These are phyloP conservation scores for Ambrosia trifida DNA, from an alignment of 129 eudicot genomes.

Conservation along the genomic window DNA sequence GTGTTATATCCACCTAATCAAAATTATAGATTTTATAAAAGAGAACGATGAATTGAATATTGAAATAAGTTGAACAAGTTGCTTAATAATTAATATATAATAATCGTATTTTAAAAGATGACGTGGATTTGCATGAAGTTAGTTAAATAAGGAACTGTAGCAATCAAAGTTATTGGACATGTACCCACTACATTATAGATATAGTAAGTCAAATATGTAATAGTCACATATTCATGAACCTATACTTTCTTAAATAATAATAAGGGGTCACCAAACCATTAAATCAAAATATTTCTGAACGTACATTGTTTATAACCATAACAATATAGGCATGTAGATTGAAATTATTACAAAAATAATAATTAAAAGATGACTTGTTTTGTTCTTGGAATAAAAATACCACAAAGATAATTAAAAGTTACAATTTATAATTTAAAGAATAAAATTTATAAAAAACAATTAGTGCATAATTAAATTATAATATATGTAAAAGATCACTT, in stretches of 20 bases:
- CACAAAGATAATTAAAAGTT: background rate
- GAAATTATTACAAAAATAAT: background rate
- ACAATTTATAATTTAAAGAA: background rate
- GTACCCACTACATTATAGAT: conserved; percentile 24
- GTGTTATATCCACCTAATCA: background rate
- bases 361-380: too few species aligned
- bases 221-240: conserved; percentile 9
- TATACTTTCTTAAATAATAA: background rate
- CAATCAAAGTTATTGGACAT: conserved; percentile 10
- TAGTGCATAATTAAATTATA: too few species aligned
- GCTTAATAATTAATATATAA: too few species aligned
- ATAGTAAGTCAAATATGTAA: conserved; percentile 28
- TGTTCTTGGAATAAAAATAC: too few species aligned
- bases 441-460: too few species aligned
- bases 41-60: background rate
- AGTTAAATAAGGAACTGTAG: conserved; percentile 22
- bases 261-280: background rate
- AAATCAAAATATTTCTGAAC: background rate
- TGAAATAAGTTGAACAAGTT: background rate
- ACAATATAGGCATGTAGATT: background rate
- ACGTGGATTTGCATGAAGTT: conserved; percentile 26
- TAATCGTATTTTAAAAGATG: background rate
- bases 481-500: too few species aligned
- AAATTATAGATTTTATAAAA: background rate
- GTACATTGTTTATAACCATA: background rate